Percentiles rank a stretch among this genome's conserved stretches.
Conservation (phyloP, 148 eudicot genomes). For the Chenopodium suecicum region DNA sequence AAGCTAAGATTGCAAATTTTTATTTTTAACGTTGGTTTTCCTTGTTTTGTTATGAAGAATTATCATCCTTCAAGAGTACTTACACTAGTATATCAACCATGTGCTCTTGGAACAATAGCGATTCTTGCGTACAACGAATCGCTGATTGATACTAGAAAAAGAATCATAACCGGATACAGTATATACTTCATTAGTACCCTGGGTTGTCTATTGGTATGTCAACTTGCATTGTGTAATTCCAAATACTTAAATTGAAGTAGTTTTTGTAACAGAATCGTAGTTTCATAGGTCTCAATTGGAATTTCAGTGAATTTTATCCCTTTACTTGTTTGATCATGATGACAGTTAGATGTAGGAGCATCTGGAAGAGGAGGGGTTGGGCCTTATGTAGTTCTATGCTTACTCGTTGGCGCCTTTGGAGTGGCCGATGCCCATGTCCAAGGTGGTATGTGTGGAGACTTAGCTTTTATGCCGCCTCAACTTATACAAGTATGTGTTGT, state of each 20-base stretch:
- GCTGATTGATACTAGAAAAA: slow-evolving; percentile 47
- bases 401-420: slow-evolving; percentile 52
- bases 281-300: too few relatives aligned
- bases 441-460: slow-evolving; percentile 80
- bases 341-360: slow-evolving; percentile 60
- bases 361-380: slow-evolving; percentile 59
- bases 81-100: slow-evolving; percentile 70
- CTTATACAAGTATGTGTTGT: slow-evolving; percentile 49
- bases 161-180: slow-evolving; percentile 54
- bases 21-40: not conserved
- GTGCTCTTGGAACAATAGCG: slow-evolving; percentile 48
- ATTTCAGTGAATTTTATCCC: not conserved
- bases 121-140: slow-evolving; percentile 54
- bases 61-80: slow-evolving; percentile 80
- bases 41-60: slow-evolving; percentile 25
- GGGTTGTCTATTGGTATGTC: slow-evolving; percentile 33
- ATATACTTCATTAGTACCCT: slow-evolving; percentile 42
- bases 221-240: not conserved
- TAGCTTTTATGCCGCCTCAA: slow-evolving; percentile 65
- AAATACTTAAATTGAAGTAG: not conserved
- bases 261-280: too few relatives aligned
- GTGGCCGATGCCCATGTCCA: slow-evolving; percentile 69
- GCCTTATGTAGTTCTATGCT: slow-evolving; percentile 49
- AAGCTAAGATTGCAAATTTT: too few relatives aligned
- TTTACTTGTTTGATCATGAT: slow-evolving; percentile 4